Evolutionary conservation across 2,329 filamentous ascomycete species (phyloP), one percentile per base, ranked within the genome.

Genomic region (Helminthosporium solani): DNA sequence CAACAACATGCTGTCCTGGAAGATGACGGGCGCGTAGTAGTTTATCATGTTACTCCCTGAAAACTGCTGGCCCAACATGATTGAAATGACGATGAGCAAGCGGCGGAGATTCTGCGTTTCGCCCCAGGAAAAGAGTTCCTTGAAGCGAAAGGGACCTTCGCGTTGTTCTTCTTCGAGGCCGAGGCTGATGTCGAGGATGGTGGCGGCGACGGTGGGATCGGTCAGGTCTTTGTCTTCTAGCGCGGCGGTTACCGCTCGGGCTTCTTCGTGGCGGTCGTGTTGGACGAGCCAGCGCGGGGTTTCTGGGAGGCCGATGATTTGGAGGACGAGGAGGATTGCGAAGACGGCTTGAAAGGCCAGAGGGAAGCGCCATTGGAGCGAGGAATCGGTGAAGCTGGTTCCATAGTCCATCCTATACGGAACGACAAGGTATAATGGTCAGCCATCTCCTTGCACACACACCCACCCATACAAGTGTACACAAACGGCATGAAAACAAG

Each of bases 291-390:
- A 77, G 52, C 58, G 54, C 3, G 73, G 73, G 2, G 67, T 70
- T 46, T 76, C 73, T 2, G 73, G 73, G 0, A 76, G 62, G 70
- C 73, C 56, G 51, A 75, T 73, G 33, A 66, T 30, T 63, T 67
- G 53, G 81, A 79, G 2, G 78, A 55, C 76, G 1, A 82, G 62
- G 45, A 75, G 69, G 0, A 80, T 78, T 0, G 76, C 77, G 47
- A 82, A 78, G 30, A 83, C 67, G 0, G 78, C 78, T 0, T 78
- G 75, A 1, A 80, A 46, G 0, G 77, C 74, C 3, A 76, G 79
- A 0, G 79, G 75, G 12, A 83, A 49, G 14, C 54, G 48, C 54
- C 54, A 46, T 14, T 44, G 31, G 42, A 56, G 36, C 11, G 46
- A 31, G 36, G 46, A 38, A 3, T 37, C 21, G 8, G 38, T 33